A percentile compares a stretch with the other conserved stretches of the same genome.
phyloP scores from a whole-genome alignment of 2,329 filamentous ascomycete species.

The Geosmithia morbida region DNA sequence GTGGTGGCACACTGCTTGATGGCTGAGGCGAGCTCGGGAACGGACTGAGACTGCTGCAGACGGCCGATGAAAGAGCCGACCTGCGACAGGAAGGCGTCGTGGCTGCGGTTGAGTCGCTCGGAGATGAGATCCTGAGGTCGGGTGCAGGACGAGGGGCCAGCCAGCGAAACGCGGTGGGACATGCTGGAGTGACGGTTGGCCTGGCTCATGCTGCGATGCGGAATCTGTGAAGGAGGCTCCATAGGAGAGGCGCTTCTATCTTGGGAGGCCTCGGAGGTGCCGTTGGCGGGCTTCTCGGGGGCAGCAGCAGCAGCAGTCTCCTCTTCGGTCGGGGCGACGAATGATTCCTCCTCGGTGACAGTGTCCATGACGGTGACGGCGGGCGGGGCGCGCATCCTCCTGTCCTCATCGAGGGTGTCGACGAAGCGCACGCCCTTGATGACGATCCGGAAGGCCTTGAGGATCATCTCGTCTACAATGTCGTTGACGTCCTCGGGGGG shows the following conservation, averaged over 20 bases:
- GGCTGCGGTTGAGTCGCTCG: conserved; percentile 61
- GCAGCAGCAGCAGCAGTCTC: not conserved
- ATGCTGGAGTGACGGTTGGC: conserved; percentile 34
- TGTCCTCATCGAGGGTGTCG: conserved; percentile 64
- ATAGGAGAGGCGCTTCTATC: conserved; percentile 1
- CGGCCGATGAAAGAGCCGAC: conserved; percentile 86
- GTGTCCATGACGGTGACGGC: conserved; percentile 47
- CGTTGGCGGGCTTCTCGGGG: not conserved
- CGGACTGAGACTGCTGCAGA: conserved; percentile 84
- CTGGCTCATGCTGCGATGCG: conserved; percentile 19
- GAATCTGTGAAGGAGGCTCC: conserved; percentile 8
- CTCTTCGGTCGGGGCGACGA: conserved; percentile 30
- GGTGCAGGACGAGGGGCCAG: conserved; percentile 47
- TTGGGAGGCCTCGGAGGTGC: not conserved
- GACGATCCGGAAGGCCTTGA: conserved; percentile 91
- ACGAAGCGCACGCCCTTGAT: conserved; percentile 80
- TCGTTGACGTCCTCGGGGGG: conserved; percentile 50
- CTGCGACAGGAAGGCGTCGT: conserved; percentile 81
- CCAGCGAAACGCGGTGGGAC: conserved; percentile 65
- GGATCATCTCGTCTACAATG: conserved; percentile 80
- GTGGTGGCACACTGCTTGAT: conserved; percentile 75
- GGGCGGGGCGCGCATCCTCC: conserved; percentile 30
- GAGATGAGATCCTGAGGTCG: conserved; percentile 66
- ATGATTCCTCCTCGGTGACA: conserved; percentile 43
- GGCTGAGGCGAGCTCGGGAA: conserved; percentile 65